Percentiles rank a stretch among this genome's conserved stretches.
Evolutionary conservation across 805 yeast genomes (phyloP).

Genomic region (Sugiyamaella americana): DNA sequence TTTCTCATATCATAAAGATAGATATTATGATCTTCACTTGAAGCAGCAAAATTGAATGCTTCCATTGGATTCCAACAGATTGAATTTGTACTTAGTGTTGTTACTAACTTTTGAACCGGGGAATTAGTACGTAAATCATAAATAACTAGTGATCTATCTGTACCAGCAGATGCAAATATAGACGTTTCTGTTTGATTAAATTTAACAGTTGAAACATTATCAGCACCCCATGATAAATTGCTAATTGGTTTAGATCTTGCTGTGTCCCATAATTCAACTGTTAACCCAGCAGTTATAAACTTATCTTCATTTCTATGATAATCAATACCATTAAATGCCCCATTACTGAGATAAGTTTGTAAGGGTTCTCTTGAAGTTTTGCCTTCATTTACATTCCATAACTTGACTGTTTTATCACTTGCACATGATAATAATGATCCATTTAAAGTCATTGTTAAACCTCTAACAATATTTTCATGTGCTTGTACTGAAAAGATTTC

Average conservation of each 20-base stretch:
- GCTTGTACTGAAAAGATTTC: conserved; percentile 77
- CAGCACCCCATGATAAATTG: conserved; percentile 93
- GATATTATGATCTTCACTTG: conserved; percentile 89
- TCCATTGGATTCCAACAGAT: conserved; percentile 98
- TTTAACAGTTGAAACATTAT: conserved; percentile 71
- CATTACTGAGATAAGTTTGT: conserved; percentile 77
- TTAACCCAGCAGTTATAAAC: conserved; percentile 90
- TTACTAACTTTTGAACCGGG: conserved; percentile 86
- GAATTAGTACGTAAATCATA: conserved; percentile 88
- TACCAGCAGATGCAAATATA: conserved; percentile 79
- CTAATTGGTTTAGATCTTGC: conserved; percentile 70
- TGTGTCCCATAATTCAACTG: conserved; percentile 88
- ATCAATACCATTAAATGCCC: conserved; percentile 78
- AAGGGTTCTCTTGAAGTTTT: conserved; percentile 44
- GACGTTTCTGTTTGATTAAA: conserved; percentile 90
- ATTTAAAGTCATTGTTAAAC: conserved; percentile 67
- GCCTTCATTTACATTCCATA: conserved; percentile 65
- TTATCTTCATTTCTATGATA: conserved; percentile 68
- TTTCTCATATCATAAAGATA: conserved; percentile 97
- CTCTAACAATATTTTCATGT: conserved; percentile 85
- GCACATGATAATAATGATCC: conserved; percentile 75
- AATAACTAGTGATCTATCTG: conserved; percentile 83
- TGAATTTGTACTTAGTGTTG: conserved; percentile 75
- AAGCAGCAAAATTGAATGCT: conserved; percentile 88
- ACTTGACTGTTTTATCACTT: conserved; percentile 79